Base-by-base conservation (phyloP, 1,139 yeast genomes). In the Pichia sp. region DNA sequence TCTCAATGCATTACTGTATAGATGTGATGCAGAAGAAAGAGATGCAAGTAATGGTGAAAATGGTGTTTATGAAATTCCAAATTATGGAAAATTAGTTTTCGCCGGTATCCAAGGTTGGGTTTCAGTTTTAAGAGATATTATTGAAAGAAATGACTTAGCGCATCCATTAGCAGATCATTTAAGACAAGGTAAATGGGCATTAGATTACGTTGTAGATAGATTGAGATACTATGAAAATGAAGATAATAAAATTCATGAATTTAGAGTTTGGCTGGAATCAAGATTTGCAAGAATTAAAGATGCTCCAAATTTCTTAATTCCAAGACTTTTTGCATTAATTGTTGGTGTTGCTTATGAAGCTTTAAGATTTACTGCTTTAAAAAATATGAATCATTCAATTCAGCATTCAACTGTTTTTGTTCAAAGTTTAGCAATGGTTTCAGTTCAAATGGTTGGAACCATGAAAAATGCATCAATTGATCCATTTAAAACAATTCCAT, bases 31-130 rank as follows among this genome's bases (percentile, higher is more conserved):
- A 10, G 98, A 92, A 64, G 98, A 92, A 63, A 70, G 89, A 24
- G 97, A 89, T 60, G 76, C 79, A 12, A 80, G 92, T 55, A 72
- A 65, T 25, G 95, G 96, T 4, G 55, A 63, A 8, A 82, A 73
- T 43, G 95, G 96, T 5, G 77, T 77, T 0, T 92, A 92, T 63
- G 62, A 66, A 44, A 72, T 92, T 41, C 97, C 97, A 0, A 69
- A 73, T 31, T 69, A 75, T 62, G 97, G 97, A 0, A 66, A 68
- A 16, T 69, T 90, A 41, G 82, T 80, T 0, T 92, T 87, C 63
- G 90, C 96, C 37, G 98, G 98, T 11, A 68, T 92, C 28, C 95
- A 87, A 65, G 98, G 98, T 4, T 92, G 96, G 96, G 77, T 81
- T 40, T 71, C 87, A 0, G 82, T 82, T 0, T 65, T 90, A 51